Percentiles rank a stretch among this genome's conserved stretches.
Evolutionary conservation across 331 rosid genomes (phyloP).

Genomic region (Prunus yedoensis): DNA sequence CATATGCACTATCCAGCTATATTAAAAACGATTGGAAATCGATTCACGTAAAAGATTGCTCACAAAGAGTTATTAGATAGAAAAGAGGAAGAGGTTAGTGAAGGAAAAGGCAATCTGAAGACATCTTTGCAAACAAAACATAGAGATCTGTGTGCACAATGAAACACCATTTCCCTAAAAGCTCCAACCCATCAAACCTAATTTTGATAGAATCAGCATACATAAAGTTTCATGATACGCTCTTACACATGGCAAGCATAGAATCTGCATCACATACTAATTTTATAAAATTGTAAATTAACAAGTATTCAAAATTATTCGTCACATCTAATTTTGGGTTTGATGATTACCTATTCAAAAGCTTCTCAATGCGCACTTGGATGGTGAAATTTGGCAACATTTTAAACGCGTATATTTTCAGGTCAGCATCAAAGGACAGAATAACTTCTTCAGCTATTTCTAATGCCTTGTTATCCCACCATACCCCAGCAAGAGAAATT

Average conservation of each 20-base stretch:
- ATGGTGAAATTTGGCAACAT: constrained; percentile 59
- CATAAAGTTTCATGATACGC: background rate
- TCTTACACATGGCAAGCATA: background rate
- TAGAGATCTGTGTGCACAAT: background rate
- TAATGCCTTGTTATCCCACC: constrained; percentile 82
- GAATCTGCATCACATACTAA: background rate
- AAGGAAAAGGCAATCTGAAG: background rate
- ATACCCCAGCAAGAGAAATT: constrained; percentile 78
- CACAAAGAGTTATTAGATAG: background rate
- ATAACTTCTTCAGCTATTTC: constrained; percentile 73
- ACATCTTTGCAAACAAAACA: background rate
- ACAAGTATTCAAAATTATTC: background rate
- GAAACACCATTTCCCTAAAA: background rate
- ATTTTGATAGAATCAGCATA: background rate
- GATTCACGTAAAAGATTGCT: background rate
- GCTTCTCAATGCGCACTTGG: constrained; percentile 82
- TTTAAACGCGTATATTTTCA: constrained; percentile 72
- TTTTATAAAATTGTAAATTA: background rate
- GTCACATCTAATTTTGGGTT: background rate
- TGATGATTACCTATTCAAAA: constrained; percentile 62
- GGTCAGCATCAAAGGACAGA: constrained; percentile 61
- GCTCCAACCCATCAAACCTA: background rate
- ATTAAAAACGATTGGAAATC: background rate
- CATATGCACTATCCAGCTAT: background rate
- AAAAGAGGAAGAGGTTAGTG: too few relatives aligned